Evolutionary conservation across 1,284 basidiomycete species (phyloP), one percentile per base, ranked within the genome.

Genomic region (Tylopilus sp.): DNA sequence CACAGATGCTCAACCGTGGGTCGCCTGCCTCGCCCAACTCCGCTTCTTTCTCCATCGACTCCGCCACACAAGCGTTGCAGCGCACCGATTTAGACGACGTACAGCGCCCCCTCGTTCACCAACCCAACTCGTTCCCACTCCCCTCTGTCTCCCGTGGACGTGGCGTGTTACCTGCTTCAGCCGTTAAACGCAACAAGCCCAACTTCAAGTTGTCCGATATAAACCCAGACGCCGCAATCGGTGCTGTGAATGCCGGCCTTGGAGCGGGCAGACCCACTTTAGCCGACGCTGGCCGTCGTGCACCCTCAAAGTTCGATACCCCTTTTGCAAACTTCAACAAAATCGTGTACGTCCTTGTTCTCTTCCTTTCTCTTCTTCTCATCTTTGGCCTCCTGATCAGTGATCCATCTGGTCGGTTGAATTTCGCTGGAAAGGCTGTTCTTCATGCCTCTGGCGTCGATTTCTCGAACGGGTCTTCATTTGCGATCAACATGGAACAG

Each of bases 401-500:
- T 53, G 96, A 99, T 73, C 93, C 95, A 0, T 93, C 90, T 1
- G 96, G 96, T 16, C 85, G 86, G 2, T 85, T 99, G 61, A 94
- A 92, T 64, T 99, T 99, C 66, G 82, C 79, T 35, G 91, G 90
- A 51, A 98, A 98, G 68, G 97, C 97, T 1, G 82, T 98, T 30
- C 68, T 99, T 15, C 92, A 97, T 65, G 86, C 93, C 0, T 78
- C 86, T 15, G 97, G 96, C 46, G 96, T 99, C 60, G 90, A 99
- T 63, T 99, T 99, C 67, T 87, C 86, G 21, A 94, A 89, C 59
- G 97, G 96, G 26, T 82, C 89, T 29, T 92, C 89, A 13, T 97
- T 95, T 71, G 80, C 85, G 53, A 97, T 99, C 74, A 97, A 96
- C 69, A 97, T 97, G 92, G 82, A 86, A 50, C 91, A 99, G 66